These are phyloP conservation scores for Blastosporella zonata DNA, from an alignment of 1,284 basidiomycete species.

Conservation along the genomic window DNA sequence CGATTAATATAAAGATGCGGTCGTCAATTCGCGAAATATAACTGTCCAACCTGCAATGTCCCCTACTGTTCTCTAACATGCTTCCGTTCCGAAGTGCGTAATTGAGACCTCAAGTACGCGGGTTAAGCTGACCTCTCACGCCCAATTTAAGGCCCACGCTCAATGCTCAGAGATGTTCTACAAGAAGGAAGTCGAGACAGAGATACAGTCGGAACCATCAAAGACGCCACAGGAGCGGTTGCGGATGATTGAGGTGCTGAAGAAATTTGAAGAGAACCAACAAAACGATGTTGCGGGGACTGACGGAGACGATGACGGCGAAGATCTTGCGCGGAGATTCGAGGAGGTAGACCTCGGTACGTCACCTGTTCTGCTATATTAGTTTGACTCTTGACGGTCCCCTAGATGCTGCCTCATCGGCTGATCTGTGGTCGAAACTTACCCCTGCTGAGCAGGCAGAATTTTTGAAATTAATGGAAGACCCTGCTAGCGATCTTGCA, in stretches of 20 bases:
- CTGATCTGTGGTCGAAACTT: conserved; percentile 64
- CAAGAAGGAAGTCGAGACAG: conserved; percentile 62
- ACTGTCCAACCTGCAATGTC: conserved; percentile 76
- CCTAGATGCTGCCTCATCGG: conserved; percentile 50
- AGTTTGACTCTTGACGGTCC: not conserved
- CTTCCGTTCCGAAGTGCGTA: conserved; percentile 66
- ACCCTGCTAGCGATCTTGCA: conserved; percentile 57
- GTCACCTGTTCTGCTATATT: not conserved
- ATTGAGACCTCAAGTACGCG: not conserved
- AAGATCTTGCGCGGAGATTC: conserved; percentile 52
- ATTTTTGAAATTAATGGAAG: conserved; percentile 55
- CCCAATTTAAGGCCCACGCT: conserved; percentile 50
- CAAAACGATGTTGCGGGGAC: conserved; percentile 34
- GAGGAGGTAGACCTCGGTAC: conserved; percentile 60
- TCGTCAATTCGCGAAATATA: conserved; percentile 73
- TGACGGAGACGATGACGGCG: conserved; percentile 40
- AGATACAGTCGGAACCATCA: conserved; percentile 53
- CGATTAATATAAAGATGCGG: conserved; percentile 50
- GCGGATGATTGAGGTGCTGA: conserved; percentile 67
- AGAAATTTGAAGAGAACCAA: conserved; percentile 59
- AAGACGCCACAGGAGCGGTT: conserved; percentile 52
- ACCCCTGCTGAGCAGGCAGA: conserved; percentile 53
- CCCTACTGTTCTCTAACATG: conserved; percentile 77
- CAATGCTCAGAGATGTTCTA: conserved; percentile 78
- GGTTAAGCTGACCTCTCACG: not conserved